Evolutionary conservation across 2,329 filamentous ascomycete species (phyloP), one percentile per base, ranked within the genome.

Genomic region (Xenoacremonium recifei): DNA sequence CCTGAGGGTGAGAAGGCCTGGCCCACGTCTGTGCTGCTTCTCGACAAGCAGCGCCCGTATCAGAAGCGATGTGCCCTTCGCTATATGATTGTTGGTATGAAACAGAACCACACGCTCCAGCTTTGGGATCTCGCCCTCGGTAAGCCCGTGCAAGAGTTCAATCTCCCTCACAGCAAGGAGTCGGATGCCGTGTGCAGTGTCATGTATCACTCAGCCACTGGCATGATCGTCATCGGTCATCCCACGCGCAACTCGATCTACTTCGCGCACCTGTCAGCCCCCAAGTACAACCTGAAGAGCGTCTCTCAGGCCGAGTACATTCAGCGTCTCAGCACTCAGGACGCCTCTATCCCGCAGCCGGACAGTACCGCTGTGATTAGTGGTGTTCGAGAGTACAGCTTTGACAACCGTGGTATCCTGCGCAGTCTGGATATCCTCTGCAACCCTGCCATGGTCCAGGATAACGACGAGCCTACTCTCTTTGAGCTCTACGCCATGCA

Each of bases 401-500:
- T 97, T 54, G 83, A 82, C 39, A 86, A 87, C 58, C 89, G 89
- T 62, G 92, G 93, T 12, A 77, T 89, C 53, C 79, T 99, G 37
- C 83, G 93, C 63, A 97, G 92, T 62, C 71, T 99, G 42, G 90
- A 96, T 58, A 89, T 99, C 59, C 77, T 97, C 19, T 82, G 84
- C 57, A 84, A 77, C 54, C 82, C 86, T 23, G 79, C 84, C 41
- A 78, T 81, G 48, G 69, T 76, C 6, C 75, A 81, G 45, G 78
- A 80, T 29, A 73, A 73, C 18, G 83, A 85, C 17, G 86, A 93
- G 50, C 80, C 81, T 13, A 82, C 85, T 0, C 70, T 96, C 12
- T 97, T 99, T 59, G 93, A 99, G 70, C 76, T 99, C 9, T 99
- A 99, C 63, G 87, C 89, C 21, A 95, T 96, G 85, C 92, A 99